These are phyloP conservation scores for Phlyctochytrium planicorne DNA, from an alignment of 192 early-diverging fungal genomes.

Conservation along the genomic window DNA sequence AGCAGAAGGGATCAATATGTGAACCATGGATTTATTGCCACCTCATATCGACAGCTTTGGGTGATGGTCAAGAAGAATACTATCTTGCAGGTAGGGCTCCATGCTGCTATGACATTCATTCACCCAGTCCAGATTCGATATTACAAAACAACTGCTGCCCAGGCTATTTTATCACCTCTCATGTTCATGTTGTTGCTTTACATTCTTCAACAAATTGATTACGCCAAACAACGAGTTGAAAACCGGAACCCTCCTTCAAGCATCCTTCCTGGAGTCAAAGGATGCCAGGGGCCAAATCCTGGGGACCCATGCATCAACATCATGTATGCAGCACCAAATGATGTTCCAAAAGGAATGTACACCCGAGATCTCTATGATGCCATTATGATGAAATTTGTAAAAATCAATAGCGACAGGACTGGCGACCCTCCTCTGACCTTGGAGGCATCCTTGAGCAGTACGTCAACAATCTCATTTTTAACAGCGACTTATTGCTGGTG, in stretches of 20 bases:
- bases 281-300: slow-evolving; percentile 38
- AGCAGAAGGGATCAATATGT: no score
- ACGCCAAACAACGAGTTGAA: background rate
- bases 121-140: slow-evolving; percentile 36
- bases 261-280: background rate
- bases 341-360: background rate
- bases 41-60: background rate
- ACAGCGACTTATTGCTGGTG: background rate
- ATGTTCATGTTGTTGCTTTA: slow-evolving; percentile 61
- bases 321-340: slow-evolving; percentile 38
- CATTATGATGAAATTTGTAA: slow-evolving; percentile 41
- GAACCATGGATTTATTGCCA: background rate
- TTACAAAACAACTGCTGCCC: slow-evolving; percentile 51
- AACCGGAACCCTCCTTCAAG: background rate
- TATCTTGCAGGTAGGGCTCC: slow-evolving; percentile 4
- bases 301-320: slow-evolving; percentile 57
- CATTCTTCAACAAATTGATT: slow-evolving; percentile 35
- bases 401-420: slow-evolving; percentile 38
- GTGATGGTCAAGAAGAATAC: slow-evolving; percentile 4
- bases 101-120: background rate
- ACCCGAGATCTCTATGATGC: background rate
- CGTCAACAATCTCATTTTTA: background rate
- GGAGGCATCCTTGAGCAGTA: background rate
- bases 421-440: slow-evolving; percentile 6
- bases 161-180: slow-evolving; percentile 53